phyloP scores from a whole-genome alignment of 192 early-diverging fungal species.

The Allomyces arbusculus region DNA sequence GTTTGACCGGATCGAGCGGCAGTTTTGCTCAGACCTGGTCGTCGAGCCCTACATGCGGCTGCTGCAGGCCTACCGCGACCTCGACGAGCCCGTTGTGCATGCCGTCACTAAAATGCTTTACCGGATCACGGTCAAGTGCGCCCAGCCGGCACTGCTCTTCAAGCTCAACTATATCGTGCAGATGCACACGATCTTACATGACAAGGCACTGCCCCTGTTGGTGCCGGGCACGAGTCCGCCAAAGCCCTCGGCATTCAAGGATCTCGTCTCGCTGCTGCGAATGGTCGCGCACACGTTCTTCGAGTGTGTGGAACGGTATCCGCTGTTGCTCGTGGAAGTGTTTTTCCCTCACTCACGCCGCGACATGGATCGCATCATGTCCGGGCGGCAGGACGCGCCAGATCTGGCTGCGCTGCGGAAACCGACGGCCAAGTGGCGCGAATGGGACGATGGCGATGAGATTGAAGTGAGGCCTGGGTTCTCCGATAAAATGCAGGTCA shows the following conservation, averaged over 20 bases:
- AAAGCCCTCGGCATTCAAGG: not conserved
- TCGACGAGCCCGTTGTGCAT: not conserved
- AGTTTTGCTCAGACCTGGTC: not conserved
- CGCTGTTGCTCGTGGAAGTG: not conserved
- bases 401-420: too few species aligned
- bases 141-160: not conserved
- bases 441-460: not conserved
- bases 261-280: not conserved
- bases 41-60: not conserved
- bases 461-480: not conserved
- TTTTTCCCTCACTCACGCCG: not conserved
- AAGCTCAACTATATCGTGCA: not conserved
- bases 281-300: not conserved
- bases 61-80: not conserved
- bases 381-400: not conserved
- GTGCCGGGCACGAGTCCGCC: too few species aligned
- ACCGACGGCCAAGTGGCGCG: too few species aligned
- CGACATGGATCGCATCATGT: not conserved
- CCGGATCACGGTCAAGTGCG: slow-evolving; percentile 1
- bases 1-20: not conserved
- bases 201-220: too few species aligned
- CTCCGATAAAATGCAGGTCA: not conserved
- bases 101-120: not conserved
- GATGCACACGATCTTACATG: not conserved
- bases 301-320: not conserved